Evolutionary conservation across 805 yeast genomes (phyloP).

Genomic region (Candida xyloterini): DNA sequence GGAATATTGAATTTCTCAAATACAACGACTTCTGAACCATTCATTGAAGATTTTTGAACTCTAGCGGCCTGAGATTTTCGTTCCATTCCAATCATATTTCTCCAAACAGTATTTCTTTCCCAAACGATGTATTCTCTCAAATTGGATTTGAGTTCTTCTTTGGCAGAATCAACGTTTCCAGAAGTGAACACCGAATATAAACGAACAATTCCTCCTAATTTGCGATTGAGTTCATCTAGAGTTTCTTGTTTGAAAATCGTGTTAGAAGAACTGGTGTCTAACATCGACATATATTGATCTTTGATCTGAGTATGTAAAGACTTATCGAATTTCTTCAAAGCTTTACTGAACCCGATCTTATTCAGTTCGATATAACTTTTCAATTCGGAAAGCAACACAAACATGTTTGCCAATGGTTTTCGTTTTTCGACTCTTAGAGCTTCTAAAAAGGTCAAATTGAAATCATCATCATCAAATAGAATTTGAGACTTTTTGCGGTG

Average conservation of each 20-base stretch:
- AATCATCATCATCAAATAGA: conserved; percentile 37
- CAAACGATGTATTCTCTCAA: conserved; percentile 92
- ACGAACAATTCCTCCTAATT: conserved; percentile 43
- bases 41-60: conserved; percentile 32
- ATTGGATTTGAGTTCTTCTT: conserved; percentile 46
- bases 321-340: conserved; percentile 89
- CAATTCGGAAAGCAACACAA: conserved; percentile 76
- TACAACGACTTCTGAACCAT: conserved; percentile 18
- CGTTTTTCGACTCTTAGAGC: conserved; percentile 63
- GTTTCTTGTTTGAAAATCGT: conserved; percentile 55
- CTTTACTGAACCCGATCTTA: conserved; percentile 84
- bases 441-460: conserved; percentile 38
- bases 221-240: conserved; percentile 44
- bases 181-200: conserved; percentile 39
- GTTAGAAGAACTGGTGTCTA: conserved; percentile 40
- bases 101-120: conserved; percentile 98
- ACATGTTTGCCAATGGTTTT: conserved; percentile 61
- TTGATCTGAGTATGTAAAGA: conserved; percentile 62
- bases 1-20: conserved; percentile 23
- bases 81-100: conserved; percentile 90
- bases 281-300: conserved; percentile 49
- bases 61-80: conserved; percentile 77
- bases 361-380: conserved; percentile 82
- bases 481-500: conserved; percentile 30
- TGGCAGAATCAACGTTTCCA: conserved; percentile 40